Conservation (phyloP, 441 rosid genomes). For the Biscutella laevigata region DNA sequence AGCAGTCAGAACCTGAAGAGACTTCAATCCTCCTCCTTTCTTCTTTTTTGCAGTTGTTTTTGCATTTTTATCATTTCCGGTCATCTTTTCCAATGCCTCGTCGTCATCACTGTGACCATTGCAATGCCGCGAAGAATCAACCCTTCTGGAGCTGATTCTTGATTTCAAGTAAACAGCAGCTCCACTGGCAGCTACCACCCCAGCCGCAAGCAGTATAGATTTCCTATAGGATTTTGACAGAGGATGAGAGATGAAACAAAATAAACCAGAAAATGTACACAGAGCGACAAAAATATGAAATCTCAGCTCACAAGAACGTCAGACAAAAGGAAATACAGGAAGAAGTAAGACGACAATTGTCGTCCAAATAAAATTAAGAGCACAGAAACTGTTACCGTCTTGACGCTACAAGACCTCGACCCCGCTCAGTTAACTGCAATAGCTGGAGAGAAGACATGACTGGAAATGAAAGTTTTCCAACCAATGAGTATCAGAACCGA, state of each 20-base stretch:
- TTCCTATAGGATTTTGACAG: conserved; percentile 42
- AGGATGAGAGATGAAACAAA: not conserved
- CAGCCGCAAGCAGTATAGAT: conserved; percentile 69
- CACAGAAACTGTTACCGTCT: conserved; percentile 47
- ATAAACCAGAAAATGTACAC: not conserved
- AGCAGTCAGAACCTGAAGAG: conserved; percentile 69
- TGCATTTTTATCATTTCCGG: conserved; percentile 27
- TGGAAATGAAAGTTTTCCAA: conserved; percentile 18
- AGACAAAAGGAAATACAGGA: not conserved
- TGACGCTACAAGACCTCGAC: conserved; percentile 64
- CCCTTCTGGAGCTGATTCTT: conserved; percentile 34
- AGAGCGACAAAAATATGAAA: not conserved
- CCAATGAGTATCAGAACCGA: conserved; percentile 28
- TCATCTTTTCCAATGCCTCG: conserved; percentile 32
- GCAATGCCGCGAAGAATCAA: conserved; percentile 30
- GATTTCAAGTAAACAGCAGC: conserved; percentile 74
- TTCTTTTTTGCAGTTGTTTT: conserved; percentile 41
- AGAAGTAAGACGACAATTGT: not conserved
- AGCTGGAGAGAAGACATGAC: conserved; percentile 93
- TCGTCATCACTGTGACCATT: conserved; percentile 46
- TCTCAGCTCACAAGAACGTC: not conserved
- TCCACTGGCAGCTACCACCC: conserved; percentile 81
- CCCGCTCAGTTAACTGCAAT: conserved; percentile 83
- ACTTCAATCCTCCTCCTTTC: conserved; percentile 76
- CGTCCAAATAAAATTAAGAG: not conserved